phyloP scores from a whole-genome alignment of 169 alveolate species.

The Cryptosporidium parvum region DNA sequence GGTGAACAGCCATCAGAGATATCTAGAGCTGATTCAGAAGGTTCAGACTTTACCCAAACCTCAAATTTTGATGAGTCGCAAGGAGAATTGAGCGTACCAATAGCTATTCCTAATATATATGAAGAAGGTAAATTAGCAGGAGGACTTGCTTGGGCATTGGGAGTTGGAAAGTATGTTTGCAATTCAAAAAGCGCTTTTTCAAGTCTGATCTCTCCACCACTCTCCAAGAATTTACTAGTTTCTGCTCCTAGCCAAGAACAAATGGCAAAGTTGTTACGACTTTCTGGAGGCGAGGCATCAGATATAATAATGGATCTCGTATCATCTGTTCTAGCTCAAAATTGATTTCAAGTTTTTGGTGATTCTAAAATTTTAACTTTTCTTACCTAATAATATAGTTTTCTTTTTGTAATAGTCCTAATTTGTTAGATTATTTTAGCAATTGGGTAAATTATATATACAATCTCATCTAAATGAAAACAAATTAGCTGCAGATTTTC shows the following conservation, averaged over 20 bases:
- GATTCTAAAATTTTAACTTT: background rate
- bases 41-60: background rate
- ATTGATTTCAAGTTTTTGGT: background rate
- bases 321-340: background rate
- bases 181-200: background rate
- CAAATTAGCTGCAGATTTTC: background rate
- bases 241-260: constrained; percentile 39
- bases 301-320: constrained; percentile 10
- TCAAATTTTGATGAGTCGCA: background rate
- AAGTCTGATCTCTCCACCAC: background rate
- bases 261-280: constrained; percentile 20
- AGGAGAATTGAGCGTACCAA: constrained; percentile 1
- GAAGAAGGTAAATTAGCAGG: constrained; percentile 22
- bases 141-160: constrained; percentile 29
- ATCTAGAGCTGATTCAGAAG: background rate
- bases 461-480: background rate
- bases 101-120: background rate
- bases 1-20: background rate
- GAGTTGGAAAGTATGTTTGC: constrained; percentile 32
- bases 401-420: background rate
- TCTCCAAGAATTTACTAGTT: background rate
- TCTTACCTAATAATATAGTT: background rate
- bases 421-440: constrained; percentile 12
- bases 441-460: constrained; percentile 12
- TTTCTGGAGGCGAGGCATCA: background rate